Conservation (phyloP, 2,329 filamentous ascomycete genomes). For the Penicillium sumatraense region DNA sequence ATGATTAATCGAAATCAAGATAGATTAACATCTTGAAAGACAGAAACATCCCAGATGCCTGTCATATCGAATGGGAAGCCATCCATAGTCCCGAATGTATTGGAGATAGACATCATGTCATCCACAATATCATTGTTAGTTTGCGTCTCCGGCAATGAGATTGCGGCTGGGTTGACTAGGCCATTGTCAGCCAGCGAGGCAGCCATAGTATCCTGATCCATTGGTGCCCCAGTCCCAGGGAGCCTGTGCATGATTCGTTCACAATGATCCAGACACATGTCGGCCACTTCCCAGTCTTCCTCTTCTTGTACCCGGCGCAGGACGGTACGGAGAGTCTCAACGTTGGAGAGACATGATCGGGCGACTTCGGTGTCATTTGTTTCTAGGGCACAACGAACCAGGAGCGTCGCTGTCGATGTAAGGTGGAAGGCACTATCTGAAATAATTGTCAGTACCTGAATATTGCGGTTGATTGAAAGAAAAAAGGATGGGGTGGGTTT, state of each 20-base stretch:
- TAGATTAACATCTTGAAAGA: conserved; percentile 46
- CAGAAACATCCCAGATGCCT: conserved; percentile 51
- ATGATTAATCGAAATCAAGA: conserved; percentile 11
- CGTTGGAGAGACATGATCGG: conserved; percentile 51
- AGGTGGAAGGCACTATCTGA: conserved; percentile 57
- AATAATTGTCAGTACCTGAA: conserved; percentile 10
- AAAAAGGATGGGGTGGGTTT: background rate
- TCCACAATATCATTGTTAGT: conserved; percentile 52
- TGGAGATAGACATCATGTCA: conserved; percentile 53
- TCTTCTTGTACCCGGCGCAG: conserved; percentile 54
- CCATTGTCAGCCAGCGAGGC: conserved; percentile 30
- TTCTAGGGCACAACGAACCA: conserved; percentile 57
- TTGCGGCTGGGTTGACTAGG: conserved; percentile 44
- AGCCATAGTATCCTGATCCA: conserved; percentile 20
- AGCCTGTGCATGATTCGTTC: conserved; percentile 50
- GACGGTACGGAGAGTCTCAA: conserved; percentile 53
- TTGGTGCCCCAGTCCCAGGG: conserved; percentile 30
- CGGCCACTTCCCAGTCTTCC: conserved; percentile 60
- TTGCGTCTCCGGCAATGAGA: conserved; percentile 48
- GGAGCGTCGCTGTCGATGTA: conserved; percentile 58
- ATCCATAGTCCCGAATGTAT: conserved; percentile 51
- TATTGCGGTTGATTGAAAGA: background rate
- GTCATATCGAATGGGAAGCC: conserved; percentile 53
- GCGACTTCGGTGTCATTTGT: conserved; percentile 53
- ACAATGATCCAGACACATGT: conserved; percentile 58